Evolutionary conservation across 2,329 filamentous ascomycete genomes (phyloP).

Genomic region (Aspergillus oerlinghausenensis): DNA sequence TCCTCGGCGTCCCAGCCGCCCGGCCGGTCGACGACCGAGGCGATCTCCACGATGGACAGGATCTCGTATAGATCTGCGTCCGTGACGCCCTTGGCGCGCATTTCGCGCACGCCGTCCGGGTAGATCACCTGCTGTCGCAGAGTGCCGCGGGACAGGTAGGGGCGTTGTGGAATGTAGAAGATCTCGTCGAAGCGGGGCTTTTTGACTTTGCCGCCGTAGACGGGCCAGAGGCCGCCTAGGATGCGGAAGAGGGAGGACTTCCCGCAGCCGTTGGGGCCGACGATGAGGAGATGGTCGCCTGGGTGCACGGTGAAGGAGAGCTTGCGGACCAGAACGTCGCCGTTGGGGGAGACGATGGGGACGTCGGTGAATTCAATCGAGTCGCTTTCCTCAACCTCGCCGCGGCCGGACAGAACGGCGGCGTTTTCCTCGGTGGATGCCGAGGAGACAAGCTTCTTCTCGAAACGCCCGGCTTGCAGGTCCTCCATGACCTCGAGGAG

Average conservation of each 20-base stretch:
- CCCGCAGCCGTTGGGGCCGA: constrained; percentile 94
- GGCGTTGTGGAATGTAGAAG: constrained; percentile 96
- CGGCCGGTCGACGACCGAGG: constrained; percentile 72
- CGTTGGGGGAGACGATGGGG: constrained; percentile 94
- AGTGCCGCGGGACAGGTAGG: constrained; percentile 85
- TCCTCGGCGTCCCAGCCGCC: constrained; percentile 89
- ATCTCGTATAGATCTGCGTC: constrained; percentile 76
- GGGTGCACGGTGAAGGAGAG: constrained; percentile 82
- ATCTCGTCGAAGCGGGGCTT: constrained; percentile 91
- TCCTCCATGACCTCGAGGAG: constrained; percentile 93
- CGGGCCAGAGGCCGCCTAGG: constrained; percentile 91
- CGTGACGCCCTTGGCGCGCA: constrained; percentile 77
- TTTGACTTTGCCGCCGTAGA: constrained; percentile 88
- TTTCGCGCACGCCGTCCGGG: constrained; percentile 80
- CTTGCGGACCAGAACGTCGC: constrained; percentile 80
- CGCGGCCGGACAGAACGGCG: constrained; percentile 74
- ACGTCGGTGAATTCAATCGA: constrained; percentile 84
- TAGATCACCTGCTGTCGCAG: constrained; percentile 98
- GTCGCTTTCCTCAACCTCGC: constrained; percentile 73
- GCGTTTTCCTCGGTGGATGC: constrained; percentile 77
- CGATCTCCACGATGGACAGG: constrained; percentile 74
- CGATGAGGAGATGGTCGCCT: constrained; percentile 87
- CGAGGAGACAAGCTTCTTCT: constrained; percentile 93
- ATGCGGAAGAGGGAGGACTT: constrained; percentile 97
- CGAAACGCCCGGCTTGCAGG: constrained; percentile 81